Evolutionary conservation across 768 basidiomycete species (phyloP).

Genomic region (Leucocoprinus sp.): DNA sequence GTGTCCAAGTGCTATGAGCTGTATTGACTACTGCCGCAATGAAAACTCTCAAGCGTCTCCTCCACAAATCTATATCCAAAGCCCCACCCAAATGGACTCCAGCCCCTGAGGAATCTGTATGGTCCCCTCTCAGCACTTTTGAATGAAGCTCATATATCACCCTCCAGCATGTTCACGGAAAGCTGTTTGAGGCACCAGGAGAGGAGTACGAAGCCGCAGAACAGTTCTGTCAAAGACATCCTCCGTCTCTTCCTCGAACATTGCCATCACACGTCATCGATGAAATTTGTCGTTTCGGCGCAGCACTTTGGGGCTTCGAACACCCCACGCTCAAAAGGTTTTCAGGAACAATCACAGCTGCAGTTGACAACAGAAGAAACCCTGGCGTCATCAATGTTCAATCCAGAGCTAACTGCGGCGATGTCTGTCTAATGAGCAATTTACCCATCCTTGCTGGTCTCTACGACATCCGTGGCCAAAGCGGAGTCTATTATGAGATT

Average conservation of each 20-base stretch:
- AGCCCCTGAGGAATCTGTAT: conserved; percentile 43
- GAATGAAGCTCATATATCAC: not conserved
- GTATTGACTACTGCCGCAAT: no score
- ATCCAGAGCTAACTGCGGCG: conserved; percentile 35
- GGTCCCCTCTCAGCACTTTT: conserved; percentile 4
- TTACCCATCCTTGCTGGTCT: conserved; percentile 53
- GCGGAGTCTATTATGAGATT: conserved; percentile 59
- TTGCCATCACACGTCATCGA: conserved; percentile 48
- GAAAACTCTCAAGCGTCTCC: no score
- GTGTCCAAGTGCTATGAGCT: no score
- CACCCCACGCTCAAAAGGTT: conserved; percentile 35
- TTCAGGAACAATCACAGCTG: conserved; percentile 32
- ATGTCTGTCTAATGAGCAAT: conserved; percentile 49
- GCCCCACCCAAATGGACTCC: conserved; percentile 51
- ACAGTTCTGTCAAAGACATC: conserved; percentile 36
- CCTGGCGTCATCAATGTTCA: conserved; percentile 32
- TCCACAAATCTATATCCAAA: no score
- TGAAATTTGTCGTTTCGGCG: conserved; percentile 37
- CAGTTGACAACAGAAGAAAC: conserved; percentile 27
- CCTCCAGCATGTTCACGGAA: conserved; percentile 35
- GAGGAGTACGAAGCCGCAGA: conserved; percentile 46
- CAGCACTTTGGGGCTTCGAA: conserved; percentile 47
- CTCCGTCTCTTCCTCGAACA: conserved; percentile 33
- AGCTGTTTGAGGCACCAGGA: conserved; percentile 48
- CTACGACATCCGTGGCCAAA: conserved; percentile 45